A percentile compares a stretch with the other conserved stretches of the same genome.
These are phyloP conservation scores for Leccinum rimulosum DNA, from an alignment of 768 basidiomycete species.

Conservation along the genomic window DNA sequence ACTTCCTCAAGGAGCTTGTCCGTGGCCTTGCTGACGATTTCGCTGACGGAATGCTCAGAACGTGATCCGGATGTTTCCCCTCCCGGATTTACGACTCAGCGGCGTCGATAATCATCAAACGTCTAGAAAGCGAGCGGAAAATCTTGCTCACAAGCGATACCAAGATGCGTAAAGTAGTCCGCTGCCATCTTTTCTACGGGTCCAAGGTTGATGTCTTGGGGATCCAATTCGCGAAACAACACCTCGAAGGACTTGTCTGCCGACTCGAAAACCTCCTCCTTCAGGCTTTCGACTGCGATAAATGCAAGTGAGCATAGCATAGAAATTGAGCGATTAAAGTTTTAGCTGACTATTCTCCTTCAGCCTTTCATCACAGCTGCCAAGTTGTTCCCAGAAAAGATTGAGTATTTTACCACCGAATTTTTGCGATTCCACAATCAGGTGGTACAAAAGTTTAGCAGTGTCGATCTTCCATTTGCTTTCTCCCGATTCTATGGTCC, in stretches of 20 bases:
- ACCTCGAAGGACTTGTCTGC: background rate
- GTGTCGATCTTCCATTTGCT: background rate
- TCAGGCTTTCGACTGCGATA: slow-evolving; percentile 1
- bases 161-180: slow-evolving; percentile 2
- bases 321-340: background rate
- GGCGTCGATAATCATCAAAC: background rate
- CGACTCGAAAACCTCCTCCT: background rate
- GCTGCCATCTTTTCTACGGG: slow-evolving; percentile 1
- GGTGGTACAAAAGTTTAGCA: background rate
- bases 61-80: background rate
- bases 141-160: background rate
- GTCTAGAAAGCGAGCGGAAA: background rate
- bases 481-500: background rate
- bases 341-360: slow-evolving; percentile 1
- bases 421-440: slow-evolving; percentile 2
- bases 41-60: background rate
- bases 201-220: background rate
- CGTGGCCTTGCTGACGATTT: background rate
- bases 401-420: background rate
- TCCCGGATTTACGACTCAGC: background rate
- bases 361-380: background rate
- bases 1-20: background rate
- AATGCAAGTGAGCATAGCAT: background rate
- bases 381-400: slow-evolving; percentile 5
- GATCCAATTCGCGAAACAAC: background rate